Conservation (phyloP, 176 grass and related monocot species). For the Raddia distichophylla region DNA sequence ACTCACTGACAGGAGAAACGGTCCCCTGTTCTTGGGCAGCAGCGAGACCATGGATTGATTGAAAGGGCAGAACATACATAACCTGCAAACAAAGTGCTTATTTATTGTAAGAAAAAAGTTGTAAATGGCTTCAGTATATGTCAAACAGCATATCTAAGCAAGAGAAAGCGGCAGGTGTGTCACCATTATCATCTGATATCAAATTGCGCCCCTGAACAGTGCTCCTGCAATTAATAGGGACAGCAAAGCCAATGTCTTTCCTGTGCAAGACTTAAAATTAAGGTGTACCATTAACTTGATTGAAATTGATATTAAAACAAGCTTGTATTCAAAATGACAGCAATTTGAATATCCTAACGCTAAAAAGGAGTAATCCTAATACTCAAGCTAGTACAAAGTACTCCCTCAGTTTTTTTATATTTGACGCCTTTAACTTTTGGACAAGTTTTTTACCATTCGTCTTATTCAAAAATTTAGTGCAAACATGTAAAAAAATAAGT, state of each 20-base stretch:
- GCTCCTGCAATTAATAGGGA: slow-evolving; percentile 61
- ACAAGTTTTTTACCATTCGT: too few relatives aligned
- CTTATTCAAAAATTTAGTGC: too few relatives aligned
- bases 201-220: slow-evolving; percentile 87
- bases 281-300: not conserved
- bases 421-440: too few relatives aligned
- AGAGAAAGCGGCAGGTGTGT: not conserved
- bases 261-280: slow-evolving; percentile 44
- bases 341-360: not conserved
- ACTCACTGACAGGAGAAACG: slow-evolving; percentile 95
- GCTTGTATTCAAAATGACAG: slow-evolving; percentile 1
- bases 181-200: slow-evolving; percentile 93
- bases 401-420: too few relatives aligned
- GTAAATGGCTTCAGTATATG: not conserved
- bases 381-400: not conserved
- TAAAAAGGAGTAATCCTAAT: not conserved
- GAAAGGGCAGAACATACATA: slow-evolving; percentile 81
- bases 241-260: slow-evolving; percentile 67
- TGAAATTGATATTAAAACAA: not conserved
- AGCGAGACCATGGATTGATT: slow-evolving; percentile 66
- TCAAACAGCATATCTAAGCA: not conserved
- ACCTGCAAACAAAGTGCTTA: slow-evolving; percentile 54
- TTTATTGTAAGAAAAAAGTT: not conserved
- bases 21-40: slow-evolving; percentile 63
- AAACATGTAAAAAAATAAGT: too few relatives aligned